Conservation (phyloP, 106 monocot species). For the Allium cepa region DNA sequence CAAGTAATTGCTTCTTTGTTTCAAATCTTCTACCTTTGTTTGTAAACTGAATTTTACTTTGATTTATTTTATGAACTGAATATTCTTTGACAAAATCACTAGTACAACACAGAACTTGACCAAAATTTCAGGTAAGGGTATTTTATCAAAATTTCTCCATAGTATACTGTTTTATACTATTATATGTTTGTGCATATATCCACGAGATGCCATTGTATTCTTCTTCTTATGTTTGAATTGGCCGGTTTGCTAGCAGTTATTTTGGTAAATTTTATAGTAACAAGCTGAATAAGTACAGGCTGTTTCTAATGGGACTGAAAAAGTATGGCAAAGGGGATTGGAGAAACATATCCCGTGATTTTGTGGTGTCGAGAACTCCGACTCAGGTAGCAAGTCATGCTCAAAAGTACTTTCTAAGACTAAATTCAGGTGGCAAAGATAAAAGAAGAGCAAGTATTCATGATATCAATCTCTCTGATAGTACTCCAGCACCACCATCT, state of each 20-base stretch:
- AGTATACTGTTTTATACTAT: too few relatives aligned
- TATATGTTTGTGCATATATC: neutral
- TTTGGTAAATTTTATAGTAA: neutral
- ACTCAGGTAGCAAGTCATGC: conserved; percentile 90
- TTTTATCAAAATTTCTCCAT: neutral
- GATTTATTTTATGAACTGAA: too few relatives aligned
- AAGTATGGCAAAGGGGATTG: conserved; percentile 92
- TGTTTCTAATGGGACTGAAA: conserved; percentile 72
- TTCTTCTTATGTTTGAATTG: neutral
- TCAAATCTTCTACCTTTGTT: too few relatives aligned
- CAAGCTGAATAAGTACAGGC: conserved; percentile 30
- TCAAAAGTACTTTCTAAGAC: conserved; percentile 87
- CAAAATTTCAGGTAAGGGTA: neutral
- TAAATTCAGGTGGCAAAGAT: conserved; percentile 74
- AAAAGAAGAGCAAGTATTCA: conserved; percentile 95
- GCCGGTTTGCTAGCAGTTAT: neutral
- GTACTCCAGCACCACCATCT: conserved; percentile 32
- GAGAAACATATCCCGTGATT: conserved; percentile 82
- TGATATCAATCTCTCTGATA: conserved; percentile 61
- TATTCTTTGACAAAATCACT: neutral
- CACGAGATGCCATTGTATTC: neutral
- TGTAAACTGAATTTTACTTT: too few relatives aligned
- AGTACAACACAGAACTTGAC: neutral
- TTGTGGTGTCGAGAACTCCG: conserved; percentile 60
- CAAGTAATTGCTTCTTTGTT: conserved; percentile 30